phyloP scores from a whole-genome alignment of 306 rosid species.

The Medicago arabica region DNA sequence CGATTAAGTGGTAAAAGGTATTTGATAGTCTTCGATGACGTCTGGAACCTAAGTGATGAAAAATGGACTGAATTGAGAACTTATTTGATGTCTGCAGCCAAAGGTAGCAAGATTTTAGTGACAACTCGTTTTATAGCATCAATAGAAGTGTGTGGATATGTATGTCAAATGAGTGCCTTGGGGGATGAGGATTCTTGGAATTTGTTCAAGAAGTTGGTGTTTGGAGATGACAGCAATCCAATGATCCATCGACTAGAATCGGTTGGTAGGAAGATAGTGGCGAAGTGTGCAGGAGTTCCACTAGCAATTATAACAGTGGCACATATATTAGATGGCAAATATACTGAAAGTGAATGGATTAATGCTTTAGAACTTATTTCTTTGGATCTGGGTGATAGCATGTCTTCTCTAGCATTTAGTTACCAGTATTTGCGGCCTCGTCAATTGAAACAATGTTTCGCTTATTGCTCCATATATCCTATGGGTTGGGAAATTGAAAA shows the following conservation, averaged over 20 bases:
- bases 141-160: accelerated
- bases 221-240: too few species aligned
- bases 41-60: neutral
- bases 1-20: neutral
- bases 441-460: conserved; percentile 5
- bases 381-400: neutral
- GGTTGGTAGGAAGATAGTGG: neutral
- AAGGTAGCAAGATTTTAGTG: conserved; percentile 17
- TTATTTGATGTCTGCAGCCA: neutral
- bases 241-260: neutral
- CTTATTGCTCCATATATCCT: neutral
- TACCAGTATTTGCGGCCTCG: neutral
- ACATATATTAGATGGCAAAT: neutral
- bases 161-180: neutral
- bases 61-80: neutral
- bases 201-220: neutral
- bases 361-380: neutral
- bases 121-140: neutral
- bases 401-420: neutral
- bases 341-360: neutral
- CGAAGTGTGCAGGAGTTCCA: neutral
- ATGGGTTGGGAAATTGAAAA: neutral
- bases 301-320: neutral
- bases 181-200: neutral
- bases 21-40: neutral